phyloP scores from a whole-genome alignment of 1,139 yeast genomes.

The Saccharomyces hybrid region DNA sequence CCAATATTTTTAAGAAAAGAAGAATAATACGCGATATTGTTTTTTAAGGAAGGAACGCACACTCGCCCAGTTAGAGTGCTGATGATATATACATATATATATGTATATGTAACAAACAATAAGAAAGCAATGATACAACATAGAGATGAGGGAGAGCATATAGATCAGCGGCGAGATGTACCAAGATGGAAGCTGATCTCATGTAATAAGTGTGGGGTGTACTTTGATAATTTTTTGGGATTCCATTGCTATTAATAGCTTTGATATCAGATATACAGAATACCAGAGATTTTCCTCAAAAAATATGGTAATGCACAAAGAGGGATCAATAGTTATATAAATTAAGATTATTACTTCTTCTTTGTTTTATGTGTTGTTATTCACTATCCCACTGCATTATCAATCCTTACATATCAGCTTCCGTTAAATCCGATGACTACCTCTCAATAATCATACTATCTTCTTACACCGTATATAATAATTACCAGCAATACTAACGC shows the following conservation, averaged over 20 bases:
- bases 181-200: too few species aligned
- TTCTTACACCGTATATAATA: too few species aligned
- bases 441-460: background rate
- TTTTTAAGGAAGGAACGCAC: background rate
- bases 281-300: background rate
- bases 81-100: background rate
- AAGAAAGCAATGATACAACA: background rate
- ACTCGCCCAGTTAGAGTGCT: background rate
- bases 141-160: background rate
- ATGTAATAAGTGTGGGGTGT: background rate
- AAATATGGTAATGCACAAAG: background rate
- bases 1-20: background rate
- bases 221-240: background rate
- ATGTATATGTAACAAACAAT: background rate
- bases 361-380: background rate
- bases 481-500: too few species aligned
- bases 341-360: too few species aligned
- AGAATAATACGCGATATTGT: background rate
- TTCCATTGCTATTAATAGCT: background rate
- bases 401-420: background rate
- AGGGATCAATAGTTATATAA: background rate
- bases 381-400: background rate
- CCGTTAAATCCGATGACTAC: background rate
- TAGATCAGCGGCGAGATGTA: too few species aligned
- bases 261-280: background rate